Base-by-base conservation (phyloP, 202 grass and related monocot genomes). In the Alloteropsis angusta region DNA sequence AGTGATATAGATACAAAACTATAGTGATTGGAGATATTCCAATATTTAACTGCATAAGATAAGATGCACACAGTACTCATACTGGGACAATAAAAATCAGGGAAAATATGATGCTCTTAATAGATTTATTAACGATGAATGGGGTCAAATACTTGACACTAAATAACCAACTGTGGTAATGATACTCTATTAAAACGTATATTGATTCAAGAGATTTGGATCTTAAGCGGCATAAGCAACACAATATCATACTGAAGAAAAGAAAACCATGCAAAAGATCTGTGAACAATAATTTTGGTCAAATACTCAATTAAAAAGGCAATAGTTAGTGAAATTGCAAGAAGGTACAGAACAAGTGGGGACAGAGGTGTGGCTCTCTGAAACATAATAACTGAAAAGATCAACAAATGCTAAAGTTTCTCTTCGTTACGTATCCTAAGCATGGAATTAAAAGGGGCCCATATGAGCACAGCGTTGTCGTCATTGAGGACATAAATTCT, bases 341-440 rank as follows among this genome's bases (percentile, higher is more conserved):
- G 1, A 72, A 85, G 13, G 3, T 45, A 53, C 36, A 54, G 15
- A 28, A 67, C 14, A 28, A 14, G 18, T n/a, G 37, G 9, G 53
- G 25, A 57, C 47, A 84, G 37, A n/a, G 39, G 57, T 80, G 62
- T 61, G 49, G 35, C 10, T 58, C 80, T 74, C 7, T 57, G 26
- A 80, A 47, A 45, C 26, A 37, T 55, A n/a, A 37, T 55, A n/a
- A 70, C 12, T 41, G 30, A 76, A 84, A 62, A 58, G 4, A 84
- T 70, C 70, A 64, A 70, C 5, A 61, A 72, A 79, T 68, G 35
- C 10, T 67, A 4, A 58, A 19, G 19, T 37, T 25, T 60, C 30
- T 65, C 26, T 65, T 77, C 17, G 26, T 14, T 21, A 49, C 17
- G 48, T 41, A 77, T 57, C 13, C 23, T 4, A 18, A 50, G 5